Evolutionary conservation across 1,284 basidiomycete genomes (phyloP).

Genomic region (Sphagnurus paluster): DNA sequence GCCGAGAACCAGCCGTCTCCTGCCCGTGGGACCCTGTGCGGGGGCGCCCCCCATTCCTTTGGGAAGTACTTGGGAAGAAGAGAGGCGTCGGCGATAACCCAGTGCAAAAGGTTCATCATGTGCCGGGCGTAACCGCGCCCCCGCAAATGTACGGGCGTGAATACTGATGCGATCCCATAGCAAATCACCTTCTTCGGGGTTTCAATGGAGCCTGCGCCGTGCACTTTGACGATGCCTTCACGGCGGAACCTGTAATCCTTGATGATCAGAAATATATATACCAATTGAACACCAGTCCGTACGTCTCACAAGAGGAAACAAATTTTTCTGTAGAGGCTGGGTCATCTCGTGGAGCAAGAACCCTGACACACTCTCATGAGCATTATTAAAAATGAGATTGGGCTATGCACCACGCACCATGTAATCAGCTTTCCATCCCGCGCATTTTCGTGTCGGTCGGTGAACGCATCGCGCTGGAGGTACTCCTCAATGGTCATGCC

Average conservation of each 20-base stretch:
- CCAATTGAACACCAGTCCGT: background rate
- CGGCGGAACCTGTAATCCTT: conserved; percentile 29
- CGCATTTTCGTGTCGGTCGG: conserved; percentile 32
- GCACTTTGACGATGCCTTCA: conserved; percentile 24
- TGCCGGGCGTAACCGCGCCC: conserved; percentile 49
- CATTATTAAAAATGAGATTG: background rate
- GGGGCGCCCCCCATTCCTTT: conserved; percentile 35
- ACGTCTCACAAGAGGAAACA: conserved; percentile 22
- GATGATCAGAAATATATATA: background rate
- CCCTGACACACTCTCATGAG: conserved; percentile 33
- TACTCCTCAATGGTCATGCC: conserved; percentile 41
- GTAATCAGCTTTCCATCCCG: conserved; percentile 35
- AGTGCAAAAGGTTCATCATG: conserved; percentile 57
- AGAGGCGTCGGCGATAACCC: conserved; percentile 39
- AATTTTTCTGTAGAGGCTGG: conserved; percentile 32
- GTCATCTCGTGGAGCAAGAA: conserved; percentile 41
- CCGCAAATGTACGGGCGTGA: conserved; percentile 43
- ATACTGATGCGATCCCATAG: conserved; percentile 52
- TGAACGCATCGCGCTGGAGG: conserved; percentile 31
- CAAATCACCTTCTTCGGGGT: conserved; percentile 28
- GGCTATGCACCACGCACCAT: conserved; percentile 18
- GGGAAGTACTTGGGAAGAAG: conserved; percentile 31
- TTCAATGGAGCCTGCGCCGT: conserved; percentile 4
- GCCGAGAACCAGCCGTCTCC: conserved; percentile 46
- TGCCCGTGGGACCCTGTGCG: conserved; percentile 23